Evolutionary conservation across 805 yeast species (phyloP).

Genomic region (Teunomyces tritomae): DNA sequence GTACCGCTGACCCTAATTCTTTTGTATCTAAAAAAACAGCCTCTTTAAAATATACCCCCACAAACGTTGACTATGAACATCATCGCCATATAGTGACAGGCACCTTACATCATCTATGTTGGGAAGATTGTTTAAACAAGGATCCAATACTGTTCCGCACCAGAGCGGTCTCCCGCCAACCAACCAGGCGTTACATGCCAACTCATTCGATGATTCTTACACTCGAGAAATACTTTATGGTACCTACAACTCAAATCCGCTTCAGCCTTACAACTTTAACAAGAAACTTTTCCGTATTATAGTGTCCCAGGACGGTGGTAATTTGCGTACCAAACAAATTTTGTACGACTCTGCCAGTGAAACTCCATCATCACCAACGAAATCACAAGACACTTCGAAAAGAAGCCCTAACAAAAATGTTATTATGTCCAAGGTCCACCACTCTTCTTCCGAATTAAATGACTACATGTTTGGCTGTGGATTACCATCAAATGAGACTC

Average conservation of each 20-base stretch:
- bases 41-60: background rate
- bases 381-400: background rate
- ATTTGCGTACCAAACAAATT: slow-evolving; percentile 44
- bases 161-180: slow-evolving; percentile 1
- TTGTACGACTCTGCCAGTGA: slow-evolving; percentile 46
- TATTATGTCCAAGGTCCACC: slow-evolving; percentile 33
- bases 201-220: slow-evolving; percentile 43
- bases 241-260: slow-evolving; percentile 25
- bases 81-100: background rate
- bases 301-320: slow-evolving; percentile 52
- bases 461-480: slow-evolving; percentile 60
- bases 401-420: slow-evolving; percentile 10
- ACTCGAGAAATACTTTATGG: slow-evolving; percentile 49
- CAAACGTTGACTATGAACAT: background rate
- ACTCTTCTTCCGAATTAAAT: slow-evolving; percentile 44
- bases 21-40: background rate
- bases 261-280: slow-evolving; percentile 26
- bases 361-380: background rate
- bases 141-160: slow-evolving; percentile 2
- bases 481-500: slow-evolving; percentile 46
- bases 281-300: slow-evolving; percentile 39
- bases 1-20: background rate
- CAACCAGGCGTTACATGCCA: slow-evolving; percentile 9
- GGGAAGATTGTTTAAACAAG: slow-evolving; percentile 15
- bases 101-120: slow-evolving; percentile 8